phyloP scores from a whole-genome alignment of 2,329 filamentous ascomycete species.

The Mycocentrospora acerina region DNA sequence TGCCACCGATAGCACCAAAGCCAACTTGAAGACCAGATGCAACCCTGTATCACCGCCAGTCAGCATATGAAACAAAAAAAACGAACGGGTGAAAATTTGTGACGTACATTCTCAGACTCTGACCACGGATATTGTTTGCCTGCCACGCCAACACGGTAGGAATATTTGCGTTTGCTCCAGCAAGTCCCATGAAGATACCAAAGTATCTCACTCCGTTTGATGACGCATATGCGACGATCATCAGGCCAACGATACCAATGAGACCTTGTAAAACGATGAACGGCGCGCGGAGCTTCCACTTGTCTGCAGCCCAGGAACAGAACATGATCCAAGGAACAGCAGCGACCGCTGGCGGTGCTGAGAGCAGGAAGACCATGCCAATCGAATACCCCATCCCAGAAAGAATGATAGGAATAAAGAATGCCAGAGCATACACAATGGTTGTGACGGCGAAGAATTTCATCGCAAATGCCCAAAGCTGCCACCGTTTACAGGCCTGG shows the following conservation, averaged over 20 bases:
- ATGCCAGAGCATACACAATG: constrained; percentile 19
- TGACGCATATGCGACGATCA: constrained; percentile 46
- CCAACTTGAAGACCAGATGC: constrained; percentile 33
- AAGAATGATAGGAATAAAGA: constrained; percentile 29
- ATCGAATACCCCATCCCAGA: constrained; percentile 23
- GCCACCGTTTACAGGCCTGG: constrained; percentile 12
- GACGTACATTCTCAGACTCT: constrained; percentile 17
- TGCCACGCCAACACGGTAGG: constrained; percentile 57
- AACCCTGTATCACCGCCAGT: constrained; percentile 18
- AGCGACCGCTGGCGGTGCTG: constrained; percentile 26
- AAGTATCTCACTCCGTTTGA: constrained; percentile 47
- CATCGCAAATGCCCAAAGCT: constrained; percentile 19
- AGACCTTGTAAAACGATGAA: constrained; percentile 23
- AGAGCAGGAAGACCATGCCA: constrained; percentile 23
- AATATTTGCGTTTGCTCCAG: constrained; percentile 54
- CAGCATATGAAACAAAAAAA: background rate
- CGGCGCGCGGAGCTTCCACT: constrained; percentile 19
- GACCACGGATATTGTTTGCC: constrained; percentile 12
- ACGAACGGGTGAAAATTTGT: background rate
- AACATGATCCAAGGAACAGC: constrained; percentile 25
- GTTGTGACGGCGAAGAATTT: constrained; percentile 18
- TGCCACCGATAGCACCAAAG: constrained; percentile 35
- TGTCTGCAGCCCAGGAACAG: constrained; percentile 22
- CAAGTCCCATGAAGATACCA: constrained; percentile 50
- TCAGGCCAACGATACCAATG: constrained; percentile 51